Evolutionary conservation across 1,139 yeast species (phyloP).

Genomic region (Suhomyces chickasaworum): DNA sequence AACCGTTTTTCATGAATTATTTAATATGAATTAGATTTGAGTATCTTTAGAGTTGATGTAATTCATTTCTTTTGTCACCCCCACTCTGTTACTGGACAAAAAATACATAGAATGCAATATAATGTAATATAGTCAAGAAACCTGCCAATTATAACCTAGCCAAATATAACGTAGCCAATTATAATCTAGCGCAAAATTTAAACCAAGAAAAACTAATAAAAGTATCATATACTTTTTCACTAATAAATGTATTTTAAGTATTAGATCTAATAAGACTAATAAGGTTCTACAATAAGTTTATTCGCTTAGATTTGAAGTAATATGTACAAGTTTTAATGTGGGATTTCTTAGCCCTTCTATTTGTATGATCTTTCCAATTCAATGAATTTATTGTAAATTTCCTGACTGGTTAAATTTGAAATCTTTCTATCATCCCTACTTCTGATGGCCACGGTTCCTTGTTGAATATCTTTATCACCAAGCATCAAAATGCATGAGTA

Average conservation of each 20-base stretch:
- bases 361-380: conserved; percentile 51
- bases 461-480: conserved; percentile 81
- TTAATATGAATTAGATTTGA: too few species aligned
- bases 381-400: conserved; percentile 52
- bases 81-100: neutral
- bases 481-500: conserved; percentile 79
- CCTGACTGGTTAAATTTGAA: conserved; percentile 44
- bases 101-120: neutral
- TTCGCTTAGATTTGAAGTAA: too few species aligned
- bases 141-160: too few species aligned
- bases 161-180: too few species aligned
- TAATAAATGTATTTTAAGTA: neutral
- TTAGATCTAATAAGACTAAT: too few species aligned
- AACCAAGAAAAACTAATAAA: too few species aligned
- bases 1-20: too few species aligned
- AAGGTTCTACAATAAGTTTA: too few species aligned
- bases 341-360: conserved; percentile 5
- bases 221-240: too few species aligned
- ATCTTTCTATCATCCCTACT: conserved; percentile 57
- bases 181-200: too few species aligned
- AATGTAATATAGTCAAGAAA: neutral
- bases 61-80: too few species aligned
- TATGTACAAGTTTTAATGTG: neutral
- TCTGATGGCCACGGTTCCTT: conserved; percentile 66
- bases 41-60: neutral